Evolutionary conservation across 495 filamentous ascomycete species (phyloP), one percentile per base, ranked within the genome.

Genomic region (Emericellopsis terricola): DNA sequence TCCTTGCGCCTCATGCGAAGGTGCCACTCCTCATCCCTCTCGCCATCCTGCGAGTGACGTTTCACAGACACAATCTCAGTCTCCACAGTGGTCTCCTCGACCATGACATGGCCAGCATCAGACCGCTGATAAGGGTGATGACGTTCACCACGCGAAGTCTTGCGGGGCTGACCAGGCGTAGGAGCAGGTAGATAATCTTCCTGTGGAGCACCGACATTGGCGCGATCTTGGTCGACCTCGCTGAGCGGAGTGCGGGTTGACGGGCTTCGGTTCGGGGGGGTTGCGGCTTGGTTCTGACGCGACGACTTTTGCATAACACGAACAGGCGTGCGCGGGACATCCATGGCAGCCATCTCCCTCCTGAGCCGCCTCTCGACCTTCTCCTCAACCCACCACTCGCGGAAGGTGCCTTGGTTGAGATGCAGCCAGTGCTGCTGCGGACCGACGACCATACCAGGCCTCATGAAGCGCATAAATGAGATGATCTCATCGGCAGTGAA

Each of bases 391-490:
- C 84, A 99, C 89, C 89, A 99, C 48, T 96, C 83, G 9, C 89
- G 76, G 73, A 99, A 99, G 15, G 77, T 70, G 9, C 78, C 78
- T 58, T 99, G 89, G 61, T 99, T 94, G 37, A 96, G 73, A 50
- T 96, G 89, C 13, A 99, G 67, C 89, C 89, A 99, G 53, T 99
- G 89, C 54, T 99, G 89, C 47, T 99, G 89, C n/a, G 89, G 89
- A 1, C 89, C 89, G 20, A 99, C 89, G 2, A 99, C 89, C 89
- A 99, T 99, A 15, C 89, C 89, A 0, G 89, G 89, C 21, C 89
- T 75, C 89, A 96, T 99, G 58, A 99, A 99, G 39, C 89, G 75
- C 89, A 99, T 96, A 57, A 82, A 99, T 4, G 89, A 81, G 55
- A 99, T 99, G 44, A 94, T 71, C 54, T 99, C 89, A 50, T 94